Evolutionary conservation across 441 rosid species (phyloP), one percentile per base, ranked within the genome.

Genomic region (Melastoma candidum): DNA sequence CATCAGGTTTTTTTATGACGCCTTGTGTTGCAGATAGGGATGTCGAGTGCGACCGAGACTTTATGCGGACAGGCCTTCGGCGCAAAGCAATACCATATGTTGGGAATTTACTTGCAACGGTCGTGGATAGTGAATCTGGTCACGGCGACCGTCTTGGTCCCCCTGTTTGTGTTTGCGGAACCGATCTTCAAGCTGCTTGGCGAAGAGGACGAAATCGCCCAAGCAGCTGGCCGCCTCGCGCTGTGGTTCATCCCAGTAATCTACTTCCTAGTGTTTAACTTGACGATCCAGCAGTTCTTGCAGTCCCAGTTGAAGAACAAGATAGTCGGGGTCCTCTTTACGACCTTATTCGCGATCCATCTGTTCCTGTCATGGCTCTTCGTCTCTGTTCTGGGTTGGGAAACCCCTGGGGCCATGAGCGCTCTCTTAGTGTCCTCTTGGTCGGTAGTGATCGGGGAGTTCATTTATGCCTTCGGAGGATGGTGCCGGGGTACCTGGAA

Each of bases 401-500:
- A 87, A 0, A 55, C 78, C 51, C 52, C 67, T 12, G 96, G 93
- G 4, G 96, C 96, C 1, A 71, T 84, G 79, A 64, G 67, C 8
- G 76, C 84, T 2, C 48, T 82, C 68, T 70, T 63, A 27, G 32
- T 82, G 9, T 70, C 83, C 7, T 26, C 52, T 26, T 82, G 85
- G 88, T 26, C 66, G 0, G 0, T 61, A 26, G 69, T 66, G 2
- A 44, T 84, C 7, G 86, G 72, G 3, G 77, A 69, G 65, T 65
- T 87, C 47, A 76, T 77, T 12, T 87, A 76, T 54, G 45, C 81
- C 0, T 68, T 76, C 39, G 83, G 94, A 12, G 90, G 90, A 2
- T 74, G 96, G 84, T 84, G 94, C 25, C 79, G 73, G 0, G 50
- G 74, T 46, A 71, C 94, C 11, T 87, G 96, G 94, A 79, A 61